Base-by-base conservation (phyloP, 73 alveolate genomes). In the Paramecium bursaria region DNA sequence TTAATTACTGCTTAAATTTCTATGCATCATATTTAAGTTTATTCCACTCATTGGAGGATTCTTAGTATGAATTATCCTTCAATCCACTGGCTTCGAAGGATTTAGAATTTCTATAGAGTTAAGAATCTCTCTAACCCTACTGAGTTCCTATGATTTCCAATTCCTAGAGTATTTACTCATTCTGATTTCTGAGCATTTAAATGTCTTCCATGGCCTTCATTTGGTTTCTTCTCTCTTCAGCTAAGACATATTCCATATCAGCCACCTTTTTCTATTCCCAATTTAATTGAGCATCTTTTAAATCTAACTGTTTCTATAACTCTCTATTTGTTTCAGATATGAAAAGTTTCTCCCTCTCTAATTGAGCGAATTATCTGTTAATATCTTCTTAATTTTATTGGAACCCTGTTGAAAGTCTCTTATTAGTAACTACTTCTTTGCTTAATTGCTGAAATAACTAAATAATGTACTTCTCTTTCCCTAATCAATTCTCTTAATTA, bases 1-100 rank as follows among this genome's bases (percentile, higher is more conserved):
- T 67, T 23, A 67, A 67, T 67, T 53, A 39, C 22, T 42, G 26
- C 44, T 67, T 67, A 23, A 67, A 67, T 10, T 67, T 67, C 33
- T 67, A 53, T 6, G 82, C 33, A 2, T 67, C 82, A 39, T 67
- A 67, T 67, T 67, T 67, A 21, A 67, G 44, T 67, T 47, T 67
- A 39, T 67, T 57, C 82, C 82, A 67, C 33, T 57, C 82, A 14
- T 42, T 19, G 44, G 60, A 35, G 19, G 33, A 67, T 39, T 67
- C 82, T 42, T 39, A 67, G 33, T 67, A 67, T 25, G 46, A 19
- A 67, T 42, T 67, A 42, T 67, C 82, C 21, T 67, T 33, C 0
- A 27, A n/a, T 29, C 76, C 76, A 29, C 76, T 57, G 0, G 27
- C 27, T 57, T 57, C 21, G 2, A 50, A 57, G 27, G 27, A 27